Conservation (phyloP, 75 land plant genomes). For the Sequoia sempervirens region DNA sequence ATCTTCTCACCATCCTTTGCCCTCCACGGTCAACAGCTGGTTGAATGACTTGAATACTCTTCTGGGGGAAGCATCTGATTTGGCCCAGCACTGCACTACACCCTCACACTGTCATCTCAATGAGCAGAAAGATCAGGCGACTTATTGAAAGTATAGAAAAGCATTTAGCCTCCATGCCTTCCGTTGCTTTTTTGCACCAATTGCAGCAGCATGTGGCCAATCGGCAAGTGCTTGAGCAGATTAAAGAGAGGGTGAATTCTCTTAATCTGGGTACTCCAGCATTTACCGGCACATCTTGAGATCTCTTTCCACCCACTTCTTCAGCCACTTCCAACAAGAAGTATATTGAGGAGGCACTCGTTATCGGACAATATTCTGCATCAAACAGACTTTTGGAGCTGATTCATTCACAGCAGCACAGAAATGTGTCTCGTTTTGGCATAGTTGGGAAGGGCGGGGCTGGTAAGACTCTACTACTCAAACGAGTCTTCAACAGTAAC, state of each 20-base stretch:
- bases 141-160: not conserved
- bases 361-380: no score
- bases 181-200: not conserved
- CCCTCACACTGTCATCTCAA: not conserved
- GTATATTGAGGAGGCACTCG: no score
- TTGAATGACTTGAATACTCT: not conserved
- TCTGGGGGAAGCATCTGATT: not conserved
- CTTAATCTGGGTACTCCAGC: not conserved
- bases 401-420: no score
- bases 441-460: no score
- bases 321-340: no score
- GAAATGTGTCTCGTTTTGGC: no score
- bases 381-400: no score
- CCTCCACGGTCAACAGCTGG: not conserved
- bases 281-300: no score
- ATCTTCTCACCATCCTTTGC: not conserved
- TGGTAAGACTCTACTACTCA: no score
- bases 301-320: no score
- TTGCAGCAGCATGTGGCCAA: not conserved
- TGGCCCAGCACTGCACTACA: not conserved
- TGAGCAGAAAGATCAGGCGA: not conserved
- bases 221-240: not conserved
- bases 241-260: not conserved
- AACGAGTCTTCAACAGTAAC: no score
- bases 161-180: not conserved